A percentile compares a stretch with the other conserved stretches of the same genome.
These are phyloP conservation scores for Phytophthora pini DNA, from an alignment of 352 stramenopile genomes.

Conservation along the genomic window DNA sequence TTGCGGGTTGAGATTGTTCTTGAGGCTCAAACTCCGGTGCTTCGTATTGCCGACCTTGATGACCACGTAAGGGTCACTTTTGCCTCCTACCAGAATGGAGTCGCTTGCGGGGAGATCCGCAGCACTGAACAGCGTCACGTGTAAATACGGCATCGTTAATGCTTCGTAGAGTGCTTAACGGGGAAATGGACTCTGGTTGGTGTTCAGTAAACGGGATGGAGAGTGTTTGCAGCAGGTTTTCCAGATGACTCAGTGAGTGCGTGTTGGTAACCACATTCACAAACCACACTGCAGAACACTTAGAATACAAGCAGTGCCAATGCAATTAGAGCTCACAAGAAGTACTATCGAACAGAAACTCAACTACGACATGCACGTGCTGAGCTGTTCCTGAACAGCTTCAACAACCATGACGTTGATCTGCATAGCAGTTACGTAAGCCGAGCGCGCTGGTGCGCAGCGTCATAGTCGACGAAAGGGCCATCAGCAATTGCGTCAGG, in stretches of 20 bases:
- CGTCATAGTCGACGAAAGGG: conserved; percentile 41
- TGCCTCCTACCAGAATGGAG: background rate
- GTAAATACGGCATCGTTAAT: background rate
- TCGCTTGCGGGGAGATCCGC: background rate
- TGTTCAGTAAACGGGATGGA: background rate
- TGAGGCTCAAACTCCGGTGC: background rate
- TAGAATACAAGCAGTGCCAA: conserved; percentile 47
- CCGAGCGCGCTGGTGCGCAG: background rate
- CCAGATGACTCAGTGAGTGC: background rate
- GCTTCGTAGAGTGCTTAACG: background rate
- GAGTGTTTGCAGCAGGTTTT: background rate
- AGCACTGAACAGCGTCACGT: background rate
- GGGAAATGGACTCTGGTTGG: background rate
- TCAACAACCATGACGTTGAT: background rate
- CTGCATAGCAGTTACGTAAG: background rate
- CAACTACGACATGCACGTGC: no score
- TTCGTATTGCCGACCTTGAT: background rate
- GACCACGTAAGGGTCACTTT: background rate
- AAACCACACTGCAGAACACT: no score
- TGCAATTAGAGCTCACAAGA: no score
- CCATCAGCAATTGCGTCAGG: conserved; percentile 83
- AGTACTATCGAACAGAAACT: no score
- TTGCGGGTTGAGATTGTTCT: background rate
- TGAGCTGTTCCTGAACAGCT: no score
- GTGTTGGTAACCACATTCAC: background rate